Base-by-base conservation (phyloP, 768 basidiomycete species). In the Tubosaeta sp. region DNA sequence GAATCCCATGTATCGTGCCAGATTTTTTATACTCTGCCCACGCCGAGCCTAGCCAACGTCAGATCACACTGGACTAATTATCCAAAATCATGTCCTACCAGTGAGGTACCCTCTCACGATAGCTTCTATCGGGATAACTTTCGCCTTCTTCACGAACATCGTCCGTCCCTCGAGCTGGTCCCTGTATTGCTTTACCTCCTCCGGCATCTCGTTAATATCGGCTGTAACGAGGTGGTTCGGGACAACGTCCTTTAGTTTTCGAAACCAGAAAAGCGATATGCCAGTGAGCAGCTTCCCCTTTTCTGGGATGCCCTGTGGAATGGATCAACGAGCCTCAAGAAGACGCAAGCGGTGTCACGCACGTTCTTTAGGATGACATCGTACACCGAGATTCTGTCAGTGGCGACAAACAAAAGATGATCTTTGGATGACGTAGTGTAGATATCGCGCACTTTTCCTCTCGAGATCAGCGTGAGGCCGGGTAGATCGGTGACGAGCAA, bases 71-170 rank as follows among this genome's bases (percentile, higher is more conserved):
- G 22, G 16, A 41, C n/a, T 50, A 44, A 11, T 12, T 14, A 48
- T 31, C 9, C 16, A 22, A 32, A 26, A 38, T 35, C 44, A 25
- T 6, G 41, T 34, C 78, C 59, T 57, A 93, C 95, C 95, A n/a
- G 95, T 90, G 53, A 99, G 76, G 71, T 98, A 98, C 3, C 95
- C 95, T 56, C 97, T 76, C 16, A 98, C 95, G 62, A 99, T 98
- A 6, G 90, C 93, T 70, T 99, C 97, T 6, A 98, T 76, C 19
- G 91, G 91, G 29, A 97, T 74, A 27, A 98, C 88, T 65, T 86
- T 79, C 1, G 94, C 95, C 63, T 86, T 94, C 67, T 72, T 81
- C 10, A 98, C 97, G 48, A 97, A 84, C 88, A 99, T 98, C 11
- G 86, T 74, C 19, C 97, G 78, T 2, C 89, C 95, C 31, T 86